Conservation (phyloP, 2,329 filamentous ascomycete genomes). For the Sphaerostilbella broomeana region DNA sequence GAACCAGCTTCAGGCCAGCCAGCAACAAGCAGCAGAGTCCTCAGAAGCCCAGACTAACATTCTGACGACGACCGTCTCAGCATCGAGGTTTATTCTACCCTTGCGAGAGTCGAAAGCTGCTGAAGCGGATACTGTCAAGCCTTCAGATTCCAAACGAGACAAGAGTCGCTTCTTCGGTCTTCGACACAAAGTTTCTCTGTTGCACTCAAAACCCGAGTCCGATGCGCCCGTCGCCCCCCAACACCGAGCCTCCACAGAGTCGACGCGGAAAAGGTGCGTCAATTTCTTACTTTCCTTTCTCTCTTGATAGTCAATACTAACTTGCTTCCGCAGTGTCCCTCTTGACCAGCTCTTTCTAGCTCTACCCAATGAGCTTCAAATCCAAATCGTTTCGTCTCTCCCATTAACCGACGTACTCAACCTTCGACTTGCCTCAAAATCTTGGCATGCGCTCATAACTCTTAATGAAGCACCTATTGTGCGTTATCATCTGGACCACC, state of each 20-base stretch:
- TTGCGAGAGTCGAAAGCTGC: constrained; percentile 34
- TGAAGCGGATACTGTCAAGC: constrained; percentile 26
- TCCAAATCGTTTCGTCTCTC: constrained; percentile 54
- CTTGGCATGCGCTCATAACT: constrained; percentile 54
- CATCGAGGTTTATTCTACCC: constrained; percentile 44
- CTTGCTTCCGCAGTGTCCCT: constrained; percentile 30
- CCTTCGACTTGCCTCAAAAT: constrained; percentile 51
- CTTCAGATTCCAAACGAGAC: constrained; percentile 33
- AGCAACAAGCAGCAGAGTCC: constrained; percentile 27
- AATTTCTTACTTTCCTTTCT: neutral
- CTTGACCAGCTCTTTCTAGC: constrained; percentile 52
- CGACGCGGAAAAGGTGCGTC: constrained; percentile 28
- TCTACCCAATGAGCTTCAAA: constrained; percentile 56
- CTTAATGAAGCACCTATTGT: constrained; percentile 56
- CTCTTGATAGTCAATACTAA: constrained; percentile 14
- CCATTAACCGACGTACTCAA: constrained; percentile 55
- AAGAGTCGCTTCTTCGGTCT: constrained; percentile 38
- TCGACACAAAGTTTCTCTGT: constrained; percentile 32
- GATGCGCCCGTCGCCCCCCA: constrained; percentile 11
- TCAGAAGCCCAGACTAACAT: constrained; percentile 17
- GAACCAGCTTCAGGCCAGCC: constrained; percentile 43
- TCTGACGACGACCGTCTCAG: constrained; percentile 21
- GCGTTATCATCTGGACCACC: constrained; percentile 52
- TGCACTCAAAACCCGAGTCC: constrained; percentile 28
- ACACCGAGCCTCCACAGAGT: constrained; percentile 21